Evolutionary conservation across 306 rosid species (phyloP).

Genomic region (Begonia loranthoides): DNA sequence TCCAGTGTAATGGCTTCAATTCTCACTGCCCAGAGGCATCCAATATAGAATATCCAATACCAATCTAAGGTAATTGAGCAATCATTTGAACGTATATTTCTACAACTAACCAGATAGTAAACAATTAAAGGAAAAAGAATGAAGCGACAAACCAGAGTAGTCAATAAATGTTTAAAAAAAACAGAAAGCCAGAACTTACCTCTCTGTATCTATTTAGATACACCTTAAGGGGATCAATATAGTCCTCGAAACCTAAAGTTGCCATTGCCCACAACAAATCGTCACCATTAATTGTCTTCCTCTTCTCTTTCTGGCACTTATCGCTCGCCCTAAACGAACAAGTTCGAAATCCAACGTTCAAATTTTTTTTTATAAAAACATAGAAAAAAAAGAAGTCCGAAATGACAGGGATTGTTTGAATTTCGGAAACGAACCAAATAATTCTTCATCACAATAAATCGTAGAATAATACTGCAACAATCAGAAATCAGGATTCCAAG

Average conservation of each 20-base stretch:
- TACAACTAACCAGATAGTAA: not conserved
- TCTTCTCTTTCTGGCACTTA: slow-evolving; percentile 90
- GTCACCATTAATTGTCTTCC: slow-evolving; percentile 90
- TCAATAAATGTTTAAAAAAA: too few species aligned
- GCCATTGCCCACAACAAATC: slow-evolving; percentile 95
- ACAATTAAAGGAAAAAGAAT: not conserved
- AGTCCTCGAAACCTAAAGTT: slow-evolving; percentile 83
- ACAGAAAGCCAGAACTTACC: slow-evolving; percentile 20
- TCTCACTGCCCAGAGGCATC: not conserved
- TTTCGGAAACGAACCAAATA: too few species aligned
- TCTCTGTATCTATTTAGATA: slow-evolving; percentile 85
- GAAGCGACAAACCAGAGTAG: not conserved
- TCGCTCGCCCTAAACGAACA: slow-evolving; percentile 60
- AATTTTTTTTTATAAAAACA: too few species aligned
- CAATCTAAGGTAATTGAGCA: not conserved
- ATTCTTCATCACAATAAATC: too few species aligned
- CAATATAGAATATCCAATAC: not conserved
- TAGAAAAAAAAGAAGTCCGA: not conserved
- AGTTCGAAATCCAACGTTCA: not conserved
- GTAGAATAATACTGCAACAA: too few species aligned
- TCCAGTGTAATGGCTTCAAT: too few species aligned
- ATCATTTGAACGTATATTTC: too few species aligned
- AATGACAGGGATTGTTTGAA: not conserved
- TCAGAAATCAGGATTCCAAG: too few species aligned
- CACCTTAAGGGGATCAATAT: slow-evolving; percentile 78